Evolutionary conservation across 345 rosid species (phyloP).

Genomic region (Bruguiera parviflora): DNA sequence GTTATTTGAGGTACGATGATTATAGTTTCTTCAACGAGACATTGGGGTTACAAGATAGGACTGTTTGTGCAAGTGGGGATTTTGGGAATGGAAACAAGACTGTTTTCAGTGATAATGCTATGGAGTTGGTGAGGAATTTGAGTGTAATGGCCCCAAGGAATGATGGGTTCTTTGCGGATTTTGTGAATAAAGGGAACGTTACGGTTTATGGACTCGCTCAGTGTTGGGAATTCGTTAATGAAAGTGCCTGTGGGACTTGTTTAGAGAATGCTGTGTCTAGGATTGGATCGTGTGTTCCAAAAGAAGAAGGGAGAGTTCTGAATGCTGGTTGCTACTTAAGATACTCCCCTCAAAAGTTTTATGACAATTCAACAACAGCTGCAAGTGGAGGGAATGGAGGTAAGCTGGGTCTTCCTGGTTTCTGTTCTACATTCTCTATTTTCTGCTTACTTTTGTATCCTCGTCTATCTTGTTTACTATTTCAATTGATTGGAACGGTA

Average conservation of each 20-base stretch:
- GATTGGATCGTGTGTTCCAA: constrained; percentile 48
- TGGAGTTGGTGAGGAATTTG: constrained; percentile 53
- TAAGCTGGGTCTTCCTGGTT: constrained; percentile 16
- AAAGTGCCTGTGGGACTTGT: constrained; percentile 50
- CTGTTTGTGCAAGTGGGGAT: constrained; percentile 43
- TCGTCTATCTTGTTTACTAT: not conserved
- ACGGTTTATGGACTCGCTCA: constrained; percentile 86
- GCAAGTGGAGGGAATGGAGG: constrained; percentile 36
- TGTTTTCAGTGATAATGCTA: constrained; percentile 41
- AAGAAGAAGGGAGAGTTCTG: constrained; percentile 63
- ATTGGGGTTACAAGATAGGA: constrained; percentile 30
- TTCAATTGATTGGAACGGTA: no score
- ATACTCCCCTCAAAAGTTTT: constrained; percentile 62
- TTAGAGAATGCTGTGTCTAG: constrained; percentile 38
- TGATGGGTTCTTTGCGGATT: constrained; percentile 62
- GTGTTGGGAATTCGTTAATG: constrained; percentile 64
- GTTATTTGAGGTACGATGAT: constrained; percentile 72
- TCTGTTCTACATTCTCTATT: not conserved
- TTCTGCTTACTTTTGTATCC: not conserved
- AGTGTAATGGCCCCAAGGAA: constrained; percentile 45
- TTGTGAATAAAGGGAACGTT: constrained; percentile 43
- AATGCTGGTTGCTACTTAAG: constrained; percentile 83
- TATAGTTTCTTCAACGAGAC: constrained; percentile 64
- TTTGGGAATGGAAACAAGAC: constrained; percentile 46
- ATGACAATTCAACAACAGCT: constrained; percentile 45